These are phyloP conservation scores for Paradendryphiella salina DNA, from an alignment of 2,329 filamentous ascomycete genomes.

Conservation along the genomic window DNA sequence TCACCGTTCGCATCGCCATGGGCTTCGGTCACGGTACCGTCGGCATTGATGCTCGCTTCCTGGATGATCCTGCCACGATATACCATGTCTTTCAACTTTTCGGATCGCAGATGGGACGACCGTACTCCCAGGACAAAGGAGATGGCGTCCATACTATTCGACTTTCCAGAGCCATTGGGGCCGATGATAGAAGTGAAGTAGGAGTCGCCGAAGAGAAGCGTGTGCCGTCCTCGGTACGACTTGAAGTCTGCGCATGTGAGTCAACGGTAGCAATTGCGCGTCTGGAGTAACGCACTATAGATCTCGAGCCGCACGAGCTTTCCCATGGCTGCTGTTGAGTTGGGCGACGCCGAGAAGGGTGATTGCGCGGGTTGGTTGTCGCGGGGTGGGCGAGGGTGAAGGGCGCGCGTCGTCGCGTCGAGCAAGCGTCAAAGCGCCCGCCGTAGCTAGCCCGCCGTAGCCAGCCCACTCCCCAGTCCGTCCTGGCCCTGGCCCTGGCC, in stretches of 20 bases:
- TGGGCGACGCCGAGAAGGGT: constrained; percentile 20
- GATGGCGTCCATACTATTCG: constrained; percentile 99
- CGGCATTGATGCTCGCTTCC: constrained; percentile 88
- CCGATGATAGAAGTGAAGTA: constrained; percentile 99
- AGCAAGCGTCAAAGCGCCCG: constrained; percentile 10
- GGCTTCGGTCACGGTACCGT: constrained; percentile 69
- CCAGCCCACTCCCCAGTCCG: too few species aligned
- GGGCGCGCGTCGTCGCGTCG: constrained; percentile 27
- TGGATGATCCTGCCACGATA: constrained; percentile 94
- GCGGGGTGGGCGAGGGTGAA: constrained; percentile 4
- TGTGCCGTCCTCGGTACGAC: constrained; percentile 97
- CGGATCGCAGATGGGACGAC: constrained; percentile 93
- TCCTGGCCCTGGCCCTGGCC: constrained; percentile 1
- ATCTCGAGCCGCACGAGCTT: constrained; percentile 95
- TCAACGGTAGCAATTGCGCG: constrained; percentile 14
- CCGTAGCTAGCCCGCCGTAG: constrained; percentile 28
- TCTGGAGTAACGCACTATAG: constrained; percentile 67
- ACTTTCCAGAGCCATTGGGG: constrained; percentile 99
- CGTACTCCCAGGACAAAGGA: constrained; percentile 99
- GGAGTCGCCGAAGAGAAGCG: constrained; percentile 90
- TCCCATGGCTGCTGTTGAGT: constrained; percentile 65
- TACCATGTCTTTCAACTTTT: constrained; percentile 90
- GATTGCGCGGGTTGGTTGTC: constrained; percentile 14
- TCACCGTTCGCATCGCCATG: constrained; percentile 42
- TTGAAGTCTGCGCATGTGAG: constrained; percentile 76